phyloP scores from a whole-genome alignment of 169 alveolate species.

The Plasmodium blacklocki region DNA sequence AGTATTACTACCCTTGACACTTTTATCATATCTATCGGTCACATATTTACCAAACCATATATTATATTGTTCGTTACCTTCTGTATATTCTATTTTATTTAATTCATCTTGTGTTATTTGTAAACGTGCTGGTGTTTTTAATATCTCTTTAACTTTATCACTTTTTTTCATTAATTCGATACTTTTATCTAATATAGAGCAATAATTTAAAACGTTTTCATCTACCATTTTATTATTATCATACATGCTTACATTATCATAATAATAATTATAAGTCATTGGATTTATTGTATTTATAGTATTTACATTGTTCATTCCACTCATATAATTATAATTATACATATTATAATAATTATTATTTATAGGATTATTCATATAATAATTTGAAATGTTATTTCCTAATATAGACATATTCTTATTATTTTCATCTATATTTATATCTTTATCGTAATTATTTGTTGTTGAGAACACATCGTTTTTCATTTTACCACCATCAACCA shows the following conservation, averaged over 20 bases:
- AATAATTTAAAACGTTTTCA: not conserved
- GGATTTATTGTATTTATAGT: not conserved
- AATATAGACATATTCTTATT: not conserved
- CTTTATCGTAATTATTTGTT: not conserved
- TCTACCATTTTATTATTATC: constrained; percentile 10
- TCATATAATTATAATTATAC: constrained; percentile 29
- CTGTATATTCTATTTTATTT: constrained; percentile 72
- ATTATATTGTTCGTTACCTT: constrained; percentile 97
- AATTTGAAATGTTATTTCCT: not conserved
- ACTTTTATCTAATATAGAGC: constrained; percentile 32
- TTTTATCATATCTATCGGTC: constrained; percentile 91
- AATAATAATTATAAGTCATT: constrained; percentile 16
- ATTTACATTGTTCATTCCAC: not conserved
- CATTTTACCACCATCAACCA: too few species aligned
- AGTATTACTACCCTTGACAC: constrained; percentile 89
- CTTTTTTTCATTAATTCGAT: constrained; percentile 56
- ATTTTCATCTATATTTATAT: constrained; percentile 4
- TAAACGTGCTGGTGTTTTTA: constrained; percentile 52
- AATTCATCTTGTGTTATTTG: constrained; percentile 65
- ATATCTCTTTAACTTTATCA: constrained; percentile 55
- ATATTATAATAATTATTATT: constrained; percentile 26
- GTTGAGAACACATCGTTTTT: too few species aligned
- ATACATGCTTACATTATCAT: not conserved
- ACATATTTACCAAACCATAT: constrained; percentile 99
- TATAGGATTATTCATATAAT: not conserved